Base-by-base conservation (phyloP, 2,329 filamentous ascomycete genomes). In the Cercospora brassicicola region DNA sequence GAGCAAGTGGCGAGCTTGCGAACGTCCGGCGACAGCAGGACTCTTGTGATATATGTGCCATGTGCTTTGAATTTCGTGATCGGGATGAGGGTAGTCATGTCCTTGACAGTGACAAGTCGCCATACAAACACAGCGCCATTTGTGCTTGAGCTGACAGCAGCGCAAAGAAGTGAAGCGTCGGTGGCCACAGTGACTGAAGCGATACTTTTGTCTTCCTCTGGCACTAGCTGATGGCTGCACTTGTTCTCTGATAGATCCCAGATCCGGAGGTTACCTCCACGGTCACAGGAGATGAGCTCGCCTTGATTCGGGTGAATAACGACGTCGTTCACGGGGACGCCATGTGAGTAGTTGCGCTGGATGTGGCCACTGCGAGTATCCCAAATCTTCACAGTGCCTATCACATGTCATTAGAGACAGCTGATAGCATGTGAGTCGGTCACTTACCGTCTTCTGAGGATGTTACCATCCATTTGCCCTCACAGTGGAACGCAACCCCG, bases 251-350 rank as follows among this genome's bases (percentile, higher is more conserved):
- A 93, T 66, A 99, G 81, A 77, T 99, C 95, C 95, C 95, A 99
- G 71, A 99, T 91, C 48, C 94, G 86, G 68, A 99, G 93, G 79
- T 93, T 96, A 59, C 95, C 95, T 59, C 91, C 90, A 36, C 94
- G 89, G 79, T 99, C 95, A 79, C 94, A 97, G 79, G 92, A 96
- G 77, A 99, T 97, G 69, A 99, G 90, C 83, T 99, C 95, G 68
- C 94, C 95, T 82, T 99, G 95, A 78, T 99, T 99, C 0, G 95
- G 95, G 79, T 99, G 95, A 66, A 99, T 99, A n/a, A 98, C 95
- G 8, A 99, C 95, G 80, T 99, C 95, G 77, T 97, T 99, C 62
- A 94, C 95, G 0, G 95, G 89, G 36, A 89, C 90, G 63, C 91
- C 91, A 79, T 99, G 95, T 73, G 88, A 90, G 79, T 99, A 99